Evolutionary conservation across 2,329 filamentous ascomycete species (phyloP).

Genomic region (Paecilomyces dactylethromorphus): DNA sequence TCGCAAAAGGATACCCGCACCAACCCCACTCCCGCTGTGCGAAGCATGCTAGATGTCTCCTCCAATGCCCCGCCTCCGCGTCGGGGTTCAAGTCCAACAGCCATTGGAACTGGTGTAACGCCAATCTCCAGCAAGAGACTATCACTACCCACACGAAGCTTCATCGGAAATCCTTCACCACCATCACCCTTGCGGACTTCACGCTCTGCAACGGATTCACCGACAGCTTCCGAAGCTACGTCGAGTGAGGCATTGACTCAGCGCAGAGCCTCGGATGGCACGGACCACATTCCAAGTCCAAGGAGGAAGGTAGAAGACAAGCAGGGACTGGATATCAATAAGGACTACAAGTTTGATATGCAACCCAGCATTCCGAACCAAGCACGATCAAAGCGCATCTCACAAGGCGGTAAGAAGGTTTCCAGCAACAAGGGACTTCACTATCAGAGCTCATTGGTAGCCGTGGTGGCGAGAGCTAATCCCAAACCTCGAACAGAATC

Average conservation of each 20-base stretch:
- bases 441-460: slow-evolving; percentile 40
- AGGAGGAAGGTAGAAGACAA: slow-evolving; percentile 11
- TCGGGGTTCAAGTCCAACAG: slow-evolving; percentile 35
- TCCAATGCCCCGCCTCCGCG: slow-evolving; percentile 29
- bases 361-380: slow-evolving; percentile 38
- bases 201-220: slow-evolving; percentile 24
- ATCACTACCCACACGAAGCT: slow-evolving; percentile 6
- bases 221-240: slow-evolving; percentile 21
- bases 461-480: slow-evolving; percentile 37
- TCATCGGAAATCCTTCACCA: slow-evolving; percentile 11
- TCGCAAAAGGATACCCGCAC: slow-evolving; percentile 49
- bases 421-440: slow-evolving; percentile 17
- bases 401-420: slow-evolving; percentile 36
- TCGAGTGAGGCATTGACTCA: slow-evolving; percentile 27
- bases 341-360: slow-evolving; percentile 39
- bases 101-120: slow-evolving; percentile 28
- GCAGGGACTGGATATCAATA: slow-evolving; percentile 19
- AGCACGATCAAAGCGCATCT: slow-evolving; percentile 35
- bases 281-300: slow-evolving; percentile 12
- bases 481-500: slow-evolving; percentile 27
- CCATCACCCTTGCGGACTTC: slow-evolving; percentile 28
- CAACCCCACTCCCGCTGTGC: slow-evolving; percentile 58
- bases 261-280: slow-evolving; percentile 27
- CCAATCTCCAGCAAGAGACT: slow-evolving; percentile 18
- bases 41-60: slow-evolving; percentile 61